Conservation (phyloP, 169 alveolate species). For the Plasmodium gonderi region DNA sequence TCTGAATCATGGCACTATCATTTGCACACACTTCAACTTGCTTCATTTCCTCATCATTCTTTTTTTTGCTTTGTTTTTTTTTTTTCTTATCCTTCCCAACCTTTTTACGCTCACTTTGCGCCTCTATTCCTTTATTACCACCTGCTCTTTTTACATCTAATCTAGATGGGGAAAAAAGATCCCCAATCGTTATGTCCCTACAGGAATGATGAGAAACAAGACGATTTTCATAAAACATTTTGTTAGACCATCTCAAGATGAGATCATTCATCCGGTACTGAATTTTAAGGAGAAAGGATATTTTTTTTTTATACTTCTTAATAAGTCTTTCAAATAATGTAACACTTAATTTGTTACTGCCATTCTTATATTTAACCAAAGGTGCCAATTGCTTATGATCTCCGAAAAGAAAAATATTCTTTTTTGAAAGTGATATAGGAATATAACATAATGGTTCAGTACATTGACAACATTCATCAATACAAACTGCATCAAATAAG, state of each 20-base stretch:
- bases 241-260: slow-evolving; percentile 62
- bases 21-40: not conserved
- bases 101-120: not conserved
- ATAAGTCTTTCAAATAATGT: slow-evolving; percentile 66
- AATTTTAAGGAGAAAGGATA: slow-evolving; percentile 32
- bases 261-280: slow-evolving; percentile 74
- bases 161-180: not conserved
- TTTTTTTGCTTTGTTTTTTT: not conserved
- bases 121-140: not conserved
- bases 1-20: not conserved
- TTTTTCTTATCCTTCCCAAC: not conserved
- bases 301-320: slow-evolving; percentile 21
- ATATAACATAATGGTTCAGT: slow-evolving; percentile 72
- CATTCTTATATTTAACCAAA: slow-evolving; percentile 21
- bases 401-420: slow-evolving; percentile 67
- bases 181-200: slow-evolving; percentile 6
- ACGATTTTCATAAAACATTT: slow-evolving; percentile 32
- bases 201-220: slow-evolving; percentile 49
- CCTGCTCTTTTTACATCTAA: not conserved
- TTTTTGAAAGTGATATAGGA: slow-evolving; percentile 32
- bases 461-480: slow-evolving; percentile 76
- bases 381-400: slow-evolving; percentile 75
- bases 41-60: not conserved
- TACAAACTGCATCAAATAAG: slow-evolving; percentile 57
- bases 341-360: slow-evolving; percentile 30